These are phyloP conservation scores for Fusarium sp. DNA, from an alignment of 2,329 filamentous ascomycete genomes.

Conservation along the genomic window DNA sequence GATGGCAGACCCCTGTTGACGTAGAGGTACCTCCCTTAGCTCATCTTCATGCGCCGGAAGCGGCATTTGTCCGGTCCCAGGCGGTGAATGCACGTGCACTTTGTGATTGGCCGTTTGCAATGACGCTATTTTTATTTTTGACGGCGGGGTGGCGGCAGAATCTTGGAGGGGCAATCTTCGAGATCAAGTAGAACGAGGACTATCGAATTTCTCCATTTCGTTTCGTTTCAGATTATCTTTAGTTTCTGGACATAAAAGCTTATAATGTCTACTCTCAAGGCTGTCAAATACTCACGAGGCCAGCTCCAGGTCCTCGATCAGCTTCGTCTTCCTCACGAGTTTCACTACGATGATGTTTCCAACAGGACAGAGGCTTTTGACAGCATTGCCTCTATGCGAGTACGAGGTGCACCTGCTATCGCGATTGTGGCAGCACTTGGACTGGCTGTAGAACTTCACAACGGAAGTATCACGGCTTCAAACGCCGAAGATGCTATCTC, in stretches of 20 bases:
- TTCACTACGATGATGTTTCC: conserved; percentile 80
- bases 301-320: conserved; percentile 84
- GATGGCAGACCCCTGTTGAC: conserved; percentile 33
- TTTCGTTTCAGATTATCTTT: background rate
- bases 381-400: conserved; percentile 84
- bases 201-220: background rate
- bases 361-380: conserved; percentile 83
- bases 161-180: conserved; percentile 49
- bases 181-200: conserved; percentile 8
- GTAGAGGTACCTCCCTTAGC: conserved; percentile 35
- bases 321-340: conserved; percentile 83
- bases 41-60: conserved; percentile 47
- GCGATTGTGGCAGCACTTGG: conserved; percentile 96
- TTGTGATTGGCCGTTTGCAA: conserved; percentile 33
- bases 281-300: conserved; percentile 81
- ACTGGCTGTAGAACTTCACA: conserved; percentile 84
- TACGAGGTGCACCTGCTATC: conserved; percentile 89
- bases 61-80: conserved; percentile 47
- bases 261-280: conserved; percentile 73
- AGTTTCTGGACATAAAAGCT: background rate
- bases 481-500: conserved; percentile 70
- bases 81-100: conserved; percentile 38
- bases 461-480: conserved; percentile 60
- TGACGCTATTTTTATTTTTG: conserved; percentile 37
- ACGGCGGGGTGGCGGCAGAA: conserved; percentile 53